These are phyloP conservation scores for Tuber borchii DNA, from an alignment of 495 filamentous ascomycete genomes.

Conservation along the genomic window DNA sequence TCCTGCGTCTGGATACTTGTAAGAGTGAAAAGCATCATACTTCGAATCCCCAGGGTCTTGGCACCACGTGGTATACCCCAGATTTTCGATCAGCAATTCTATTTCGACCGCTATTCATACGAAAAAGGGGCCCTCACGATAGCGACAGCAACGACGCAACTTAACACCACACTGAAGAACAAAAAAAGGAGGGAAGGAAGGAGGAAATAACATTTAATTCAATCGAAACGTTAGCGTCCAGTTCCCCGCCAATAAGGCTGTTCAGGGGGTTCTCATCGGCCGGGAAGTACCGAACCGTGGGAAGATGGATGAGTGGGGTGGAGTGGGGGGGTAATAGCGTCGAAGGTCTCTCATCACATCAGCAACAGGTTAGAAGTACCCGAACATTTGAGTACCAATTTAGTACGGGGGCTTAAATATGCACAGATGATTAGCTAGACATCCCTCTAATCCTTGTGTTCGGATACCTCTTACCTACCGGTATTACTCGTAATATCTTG, in stretches of 20 bases:
- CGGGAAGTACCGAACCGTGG: background rate
- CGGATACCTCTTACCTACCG: no score
- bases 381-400: no score
- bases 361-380: no score
- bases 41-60: background rate
- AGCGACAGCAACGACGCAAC: background rate
- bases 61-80: background rate
- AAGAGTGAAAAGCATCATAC: background rate
- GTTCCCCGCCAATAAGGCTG: background rate
- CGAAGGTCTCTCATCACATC: background rate
- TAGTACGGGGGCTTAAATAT: no score
- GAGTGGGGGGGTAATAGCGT: background rate
- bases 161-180: background rate
- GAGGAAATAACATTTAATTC: background rate
- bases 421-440: no score
- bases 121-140: background rate
- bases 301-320: background rate
- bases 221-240: background rate
- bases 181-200: background rate
- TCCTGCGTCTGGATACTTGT: background rate
- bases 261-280: background rate
- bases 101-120: background rate
- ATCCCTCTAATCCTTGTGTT: no score
- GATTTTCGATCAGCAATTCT: background rate
- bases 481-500: background rate